Conservation (phyloP, 2,329 filamentous ascomycete species). For the Ascochyta rabiei region DNA sequence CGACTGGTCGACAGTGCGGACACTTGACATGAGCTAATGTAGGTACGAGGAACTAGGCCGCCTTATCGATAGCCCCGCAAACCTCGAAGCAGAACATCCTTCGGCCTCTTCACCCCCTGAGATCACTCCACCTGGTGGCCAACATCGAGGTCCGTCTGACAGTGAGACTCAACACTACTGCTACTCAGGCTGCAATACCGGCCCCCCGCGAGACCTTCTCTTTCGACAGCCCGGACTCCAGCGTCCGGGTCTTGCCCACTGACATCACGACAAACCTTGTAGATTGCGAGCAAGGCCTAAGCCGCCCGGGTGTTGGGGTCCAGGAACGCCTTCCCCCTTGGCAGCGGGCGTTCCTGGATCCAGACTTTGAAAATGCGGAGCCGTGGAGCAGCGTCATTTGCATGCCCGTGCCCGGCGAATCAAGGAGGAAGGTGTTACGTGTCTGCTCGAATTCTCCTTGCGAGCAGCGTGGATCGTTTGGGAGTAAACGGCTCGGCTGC, state of each 20-base stretch:
- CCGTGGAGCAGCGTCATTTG: constrained; percentile 13
- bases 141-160: constrained; percentile 8
- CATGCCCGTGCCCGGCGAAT: constrained; percentile 3
- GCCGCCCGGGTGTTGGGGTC: constrained; percentile 3
- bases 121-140: background rate
- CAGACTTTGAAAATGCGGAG: constrained; percentile 16
- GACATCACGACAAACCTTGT: constrained; percentile 8
- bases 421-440: constrained; percentile 12
- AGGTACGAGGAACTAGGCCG: constrained; percentile 16
- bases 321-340: constrained; percentile 8
- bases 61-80: constrained; percentile 17
- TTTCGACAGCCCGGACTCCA: background rate
- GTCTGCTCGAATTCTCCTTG: constrained; percentile 11
- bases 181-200: background rate
- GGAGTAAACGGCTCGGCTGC: constrained; percentile 16
- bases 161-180: background rate
- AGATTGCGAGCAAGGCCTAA: constrained; percentile 3
- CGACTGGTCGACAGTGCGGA: constrained; percentile 10
- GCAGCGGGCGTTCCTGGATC: constrained; percentile 13
- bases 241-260: background rate
- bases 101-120: constrained; percentile 4
- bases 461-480: constrained; percentile 3
- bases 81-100: constrained; percentile 3
- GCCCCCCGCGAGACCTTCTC: background rate
- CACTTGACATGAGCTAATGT: constrained; percentile 17